Base-by-base conservation (phyloP, 805 yeast species). In the Metschnikowia reukaufii region DNA sequence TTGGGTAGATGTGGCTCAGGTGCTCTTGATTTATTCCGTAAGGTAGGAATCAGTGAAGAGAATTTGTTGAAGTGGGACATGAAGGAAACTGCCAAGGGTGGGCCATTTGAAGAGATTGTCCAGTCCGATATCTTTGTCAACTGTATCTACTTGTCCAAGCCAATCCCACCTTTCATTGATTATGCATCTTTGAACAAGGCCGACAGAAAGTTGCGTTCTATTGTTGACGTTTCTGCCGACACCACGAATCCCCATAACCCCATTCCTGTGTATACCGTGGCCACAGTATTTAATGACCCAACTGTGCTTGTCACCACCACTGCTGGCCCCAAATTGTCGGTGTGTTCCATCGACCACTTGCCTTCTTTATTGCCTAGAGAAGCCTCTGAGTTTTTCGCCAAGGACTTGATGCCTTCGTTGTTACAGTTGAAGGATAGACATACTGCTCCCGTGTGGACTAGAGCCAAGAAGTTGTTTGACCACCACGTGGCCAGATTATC, bases 241-340 rank as follows among this genome's bases (percentile, higher is more conserved):
- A 94, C 98, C 39, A 94, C 99, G 45, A 94, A 94, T 70, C 97
- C 97, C 51, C 92, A 90, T 76, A 94, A 94, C 74, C 99, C 99
- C 48, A 81, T 94, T 49, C 99, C 99, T 51, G 92, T 94, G 45
- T 95, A 94, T 70, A 74, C 82, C 19, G 76, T 88, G 56, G 96
- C 96, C 47, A 92, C 99, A 23, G 90, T 85, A 6, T 94, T 94
- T 76, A 79, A 81, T 55, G 81, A 88, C 59, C 99, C 99, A 55
- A 91, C 97, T 2, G 97, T 88, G 38, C 67, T 70, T 6, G 99
- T 92, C 34, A 81, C 83, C 51, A 83, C 94, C 32, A 76, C 84
- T 21, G 74, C 68, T 29, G 96, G 96, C 48, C 95, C 96, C 54
- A 85, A 85, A 65, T 72, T 94, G 60, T 86, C 96, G 4, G 99